These are phyloP conservation scores for Linderniella brevidens DNA, from an alignment of 257 asterid genomes.

Conservation along the genomic window DNA sequence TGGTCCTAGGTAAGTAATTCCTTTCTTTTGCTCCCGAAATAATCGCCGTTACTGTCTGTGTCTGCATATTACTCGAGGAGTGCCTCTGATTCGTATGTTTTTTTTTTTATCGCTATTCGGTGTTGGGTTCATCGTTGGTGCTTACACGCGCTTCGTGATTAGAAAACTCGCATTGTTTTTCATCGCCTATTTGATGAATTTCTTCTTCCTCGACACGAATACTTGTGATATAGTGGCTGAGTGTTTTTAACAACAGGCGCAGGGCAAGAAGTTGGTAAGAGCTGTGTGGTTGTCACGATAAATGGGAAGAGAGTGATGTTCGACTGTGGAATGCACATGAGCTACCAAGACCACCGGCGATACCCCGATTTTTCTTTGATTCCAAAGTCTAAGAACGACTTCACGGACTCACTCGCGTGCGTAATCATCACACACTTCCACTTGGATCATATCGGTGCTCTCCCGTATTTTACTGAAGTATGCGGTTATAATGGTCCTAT, in stretches of 20 bases:
- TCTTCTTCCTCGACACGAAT: too few species aligned
- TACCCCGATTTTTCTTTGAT: conserved; percentile 73
- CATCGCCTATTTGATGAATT: too few species aligned
- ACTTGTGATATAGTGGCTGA: too few species aligned
- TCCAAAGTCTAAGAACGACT: conserved; percentile 26
- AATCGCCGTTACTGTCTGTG: too few species aligned
- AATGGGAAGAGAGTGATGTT: conserved; percentile 83
- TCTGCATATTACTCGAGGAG: too few species aligned
- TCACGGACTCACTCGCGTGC: conserved; percentile 48
- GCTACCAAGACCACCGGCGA: conserved; percentile 46
- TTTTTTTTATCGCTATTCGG: too few species aligned
- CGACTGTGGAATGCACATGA: conserved; percentile 97
- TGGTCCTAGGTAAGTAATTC: too few species aligned
- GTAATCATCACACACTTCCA: conserved; percentile 82
- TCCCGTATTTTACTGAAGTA: conserved; percentile 87
- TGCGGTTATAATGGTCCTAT: conserved; percentile 90
- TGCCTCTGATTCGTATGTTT: too few species aligned
- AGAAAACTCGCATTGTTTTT: conserved; percentile 23
- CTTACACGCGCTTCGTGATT: too few species aligned
- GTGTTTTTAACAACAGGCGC: conserved; percentile 43
- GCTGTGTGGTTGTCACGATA: conserved; percentile 73
- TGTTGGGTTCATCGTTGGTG: too few species aligned
- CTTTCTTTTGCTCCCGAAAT: too few species aligned
- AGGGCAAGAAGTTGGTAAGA: conserved; percentile 96
- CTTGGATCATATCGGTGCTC: conserved; percentile 94